phyloP scores from a whole-genome alignment of 2,329 filamentous ascomycete species.

The Arthrobotrys iridis region DNA sequence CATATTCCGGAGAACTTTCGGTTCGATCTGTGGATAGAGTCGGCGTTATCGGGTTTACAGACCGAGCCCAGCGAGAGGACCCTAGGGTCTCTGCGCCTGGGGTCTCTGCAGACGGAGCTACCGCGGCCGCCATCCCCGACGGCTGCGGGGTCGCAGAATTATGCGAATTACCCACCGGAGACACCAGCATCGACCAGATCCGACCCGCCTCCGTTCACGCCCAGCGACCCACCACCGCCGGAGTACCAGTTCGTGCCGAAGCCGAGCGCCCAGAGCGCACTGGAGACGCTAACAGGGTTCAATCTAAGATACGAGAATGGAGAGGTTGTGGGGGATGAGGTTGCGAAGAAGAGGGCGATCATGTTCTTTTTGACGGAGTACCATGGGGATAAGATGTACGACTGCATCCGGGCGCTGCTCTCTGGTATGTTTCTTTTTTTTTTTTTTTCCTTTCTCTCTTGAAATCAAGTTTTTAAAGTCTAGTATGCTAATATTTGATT shows the following conservation, averaged over 20 bases:
- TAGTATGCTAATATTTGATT: neutral
- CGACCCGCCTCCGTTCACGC: constrained; percentile 49
- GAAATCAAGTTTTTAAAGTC: neutral
- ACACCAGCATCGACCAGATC: constrained; percentile 35
- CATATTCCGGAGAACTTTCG: constrained; percentile 47
- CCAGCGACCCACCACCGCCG: constrained; percentile 46
- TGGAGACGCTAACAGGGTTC: constrained; percentile 43
- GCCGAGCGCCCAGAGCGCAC: constrained; percentile 12
- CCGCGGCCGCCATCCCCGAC: constrained; percentile 28
- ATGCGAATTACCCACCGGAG: constrained; percentile 38
- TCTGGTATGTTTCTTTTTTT: constrained; percentile 25
- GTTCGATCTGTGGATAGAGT: constrained; percentile 52
- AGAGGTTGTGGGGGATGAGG: constrained; percentile 40
- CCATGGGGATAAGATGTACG: constrained; percentile 46
- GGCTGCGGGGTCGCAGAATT: neutral
- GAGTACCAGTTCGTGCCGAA: constrained; percentile 40
- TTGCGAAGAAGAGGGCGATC: constrained; percentile 53
- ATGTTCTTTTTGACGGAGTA: constrained; percentile 52
- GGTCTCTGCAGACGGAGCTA: constrained; percentile 23
- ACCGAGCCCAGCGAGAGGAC: constrained; percentile 34
- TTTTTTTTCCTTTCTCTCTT: neutral
- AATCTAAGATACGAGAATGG: constrained; percentile 44
- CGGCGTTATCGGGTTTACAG: constrained; percentile 41
- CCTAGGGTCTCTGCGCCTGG: constrained; percentile 22
- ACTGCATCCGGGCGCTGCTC: constrained; percentile 43